Percentiles rank a stretch among this genome's conserved stretches.
Evolutionary conservation across 148 eudicot genomes (phyloP).

Genomic region (Salicornia ramosissima): DNA sequence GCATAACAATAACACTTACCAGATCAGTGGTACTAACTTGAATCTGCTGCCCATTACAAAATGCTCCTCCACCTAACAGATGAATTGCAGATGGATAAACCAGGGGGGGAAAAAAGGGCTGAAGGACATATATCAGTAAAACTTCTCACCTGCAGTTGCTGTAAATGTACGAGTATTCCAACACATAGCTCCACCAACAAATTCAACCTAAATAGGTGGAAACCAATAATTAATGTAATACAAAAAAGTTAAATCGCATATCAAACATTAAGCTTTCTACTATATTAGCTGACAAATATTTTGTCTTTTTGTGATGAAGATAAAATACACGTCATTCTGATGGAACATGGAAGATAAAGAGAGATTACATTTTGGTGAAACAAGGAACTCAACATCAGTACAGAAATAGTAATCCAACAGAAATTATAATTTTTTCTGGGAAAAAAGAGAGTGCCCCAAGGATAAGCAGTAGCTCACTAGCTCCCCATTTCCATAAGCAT

Average conservation of each 20-base stretch:
- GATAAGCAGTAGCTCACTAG: not conserved
- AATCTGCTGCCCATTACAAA: slow-evolving; percentile 76
- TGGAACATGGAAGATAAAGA: not conserved
- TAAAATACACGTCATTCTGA: too few species aligned
- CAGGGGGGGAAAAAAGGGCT: too few species aligned
- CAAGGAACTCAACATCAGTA: not conserved
- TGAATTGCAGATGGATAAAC: slow-evolving; percentile 12
- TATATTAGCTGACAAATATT: not conserved
- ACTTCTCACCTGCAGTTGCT: slow-evolving; percentile 75
- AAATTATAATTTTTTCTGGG: not conserved
- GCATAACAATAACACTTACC: slow-evolving; percentile 54
- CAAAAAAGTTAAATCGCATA: not conserved
- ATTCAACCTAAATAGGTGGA: slow-evolving; percentile 62
- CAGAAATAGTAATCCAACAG: not conserved
- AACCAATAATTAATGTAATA: not conserved
- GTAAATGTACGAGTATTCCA: slow-evolving; percentile 96
- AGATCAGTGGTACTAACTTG: slow-evolving; percentile 69
- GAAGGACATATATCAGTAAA: slow-evolving; percentile 14
- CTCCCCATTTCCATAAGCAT: not conserved
- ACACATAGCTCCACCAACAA: slow-evolving; percentile 96
- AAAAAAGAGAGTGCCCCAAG: not conserved
- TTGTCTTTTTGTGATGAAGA: too few species aligned
- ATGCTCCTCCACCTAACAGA: slow-evolving; percentile 85
- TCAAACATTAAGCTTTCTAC: not conserved
- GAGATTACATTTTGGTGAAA: not conserved